Evolutionary conservation across 768 basidiomycete species (phyloP).

Genomic region (Mycena capillaripes): DNA sequence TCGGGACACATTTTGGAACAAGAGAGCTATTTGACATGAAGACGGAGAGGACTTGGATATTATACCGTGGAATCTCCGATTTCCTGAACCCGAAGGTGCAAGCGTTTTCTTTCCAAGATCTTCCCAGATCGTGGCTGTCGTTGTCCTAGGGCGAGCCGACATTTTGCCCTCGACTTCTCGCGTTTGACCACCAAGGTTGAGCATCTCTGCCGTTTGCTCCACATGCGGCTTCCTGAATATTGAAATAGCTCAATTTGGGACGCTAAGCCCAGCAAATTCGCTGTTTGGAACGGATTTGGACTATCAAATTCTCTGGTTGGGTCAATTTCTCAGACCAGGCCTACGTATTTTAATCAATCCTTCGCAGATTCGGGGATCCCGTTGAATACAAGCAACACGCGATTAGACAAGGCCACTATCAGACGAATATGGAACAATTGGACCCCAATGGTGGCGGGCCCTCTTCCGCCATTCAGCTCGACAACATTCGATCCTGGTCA

Average conservation of each 20-base stretch:
- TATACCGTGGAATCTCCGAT: conserved; percentile 74
- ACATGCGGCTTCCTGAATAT: conserved; percentile 6
- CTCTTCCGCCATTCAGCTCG: conserved; percentile 28
- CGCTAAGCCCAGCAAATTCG: conserved; percentile 59
- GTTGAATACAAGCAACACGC: conserved; percentile 66
- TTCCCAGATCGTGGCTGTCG: conserved; percentile 9
- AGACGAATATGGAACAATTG: conserved; percentile 53
- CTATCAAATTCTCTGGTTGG: conserved; percentile 29
- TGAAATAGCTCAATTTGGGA: conserved; percentile 77
- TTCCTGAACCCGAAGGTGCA: conserved; percentile 64
- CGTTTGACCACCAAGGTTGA: conserved; percentile 79
- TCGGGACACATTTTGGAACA: conserved; percentile 90
- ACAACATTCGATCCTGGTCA: conserved; percentile 73
- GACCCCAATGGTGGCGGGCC: conserved; percentile 35
- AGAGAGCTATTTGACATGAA: conserved; percentile 73
- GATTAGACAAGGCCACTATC: conserved; percentile 70
- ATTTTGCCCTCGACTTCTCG: conserved; percentile 73
- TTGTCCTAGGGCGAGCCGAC: conserved; percentile 58
- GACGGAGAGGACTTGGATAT: conserved; percentile 57
- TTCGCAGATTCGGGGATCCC: conserved; percentile 42
- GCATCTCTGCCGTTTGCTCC: conserved; percentile 30
- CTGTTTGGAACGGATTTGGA: conserved; percentile 50
- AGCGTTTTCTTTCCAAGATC: conserved; percentile 1
- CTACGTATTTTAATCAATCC: conserved; percentile 7
- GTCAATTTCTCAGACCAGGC: conserved; percentile 27